A percentile compares a stretch with the other conserved stretches of the same genome.
These are phyloP conservation scores for Geotrichum armillariae DNA, from an alignment of 1,139 yeast genomes.

Conservation along the genomic window DNA sequence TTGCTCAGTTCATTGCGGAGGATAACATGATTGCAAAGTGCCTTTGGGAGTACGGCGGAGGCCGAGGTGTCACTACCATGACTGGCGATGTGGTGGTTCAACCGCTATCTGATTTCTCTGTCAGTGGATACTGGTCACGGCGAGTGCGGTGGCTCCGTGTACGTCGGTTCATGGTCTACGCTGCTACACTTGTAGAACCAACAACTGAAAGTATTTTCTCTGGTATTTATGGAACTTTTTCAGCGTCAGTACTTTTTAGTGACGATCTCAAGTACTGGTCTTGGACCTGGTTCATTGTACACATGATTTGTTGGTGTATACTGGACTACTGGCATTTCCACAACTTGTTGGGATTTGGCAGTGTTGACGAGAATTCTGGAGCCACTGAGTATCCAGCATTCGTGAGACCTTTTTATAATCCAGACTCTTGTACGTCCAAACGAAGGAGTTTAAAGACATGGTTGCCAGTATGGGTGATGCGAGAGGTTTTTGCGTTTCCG, in stretches of 20 bases:
- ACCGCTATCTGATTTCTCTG: constrained; percentile 56
- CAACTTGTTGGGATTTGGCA: constrained; percentile 42
- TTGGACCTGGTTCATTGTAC: constrained; percentile 47
- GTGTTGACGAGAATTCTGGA: constrained; percentile 32
- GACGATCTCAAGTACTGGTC: constrained; percentile 33
- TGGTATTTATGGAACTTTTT: constrained; percentile 63
- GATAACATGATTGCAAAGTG: constrained; percentile 92
- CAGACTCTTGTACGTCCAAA: too few relatives aligned
- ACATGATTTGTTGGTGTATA: constrained; percentile 61
- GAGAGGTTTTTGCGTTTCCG: constrained; percentile 79
- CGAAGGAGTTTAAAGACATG: constrained; percentile 36
- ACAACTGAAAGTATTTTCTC: constrained; percentile 75
- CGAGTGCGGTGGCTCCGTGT: constrained; percentile 86
- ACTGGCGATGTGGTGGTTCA: constrained; percentile 80
- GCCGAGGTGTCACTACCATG: constrained; percentile 58
- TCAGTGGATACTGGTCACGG: constrained; percentile 60
- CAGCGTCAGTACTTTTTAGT: constrained; percentile 49
- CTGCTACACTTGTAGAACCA: constrained; percentile 85
- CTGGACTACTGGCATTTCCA: constrained; percentile 64
- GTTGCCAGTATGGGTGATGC: constrained; percentile 58
- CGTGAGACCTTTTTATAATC: constrained; percentile 32
- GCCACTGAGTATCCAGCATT: constrained; percentile 33
- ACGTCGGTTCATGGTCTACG: constrained; percentile 83
- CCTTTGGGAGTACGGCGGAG: constrained; percentile 70
- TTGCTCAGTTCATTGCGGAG: constrained; percentile 84